Base-by-base conservation (phyloP, 1,284 basidiomycete species). In the Neonothopanus nambi region DNA sequence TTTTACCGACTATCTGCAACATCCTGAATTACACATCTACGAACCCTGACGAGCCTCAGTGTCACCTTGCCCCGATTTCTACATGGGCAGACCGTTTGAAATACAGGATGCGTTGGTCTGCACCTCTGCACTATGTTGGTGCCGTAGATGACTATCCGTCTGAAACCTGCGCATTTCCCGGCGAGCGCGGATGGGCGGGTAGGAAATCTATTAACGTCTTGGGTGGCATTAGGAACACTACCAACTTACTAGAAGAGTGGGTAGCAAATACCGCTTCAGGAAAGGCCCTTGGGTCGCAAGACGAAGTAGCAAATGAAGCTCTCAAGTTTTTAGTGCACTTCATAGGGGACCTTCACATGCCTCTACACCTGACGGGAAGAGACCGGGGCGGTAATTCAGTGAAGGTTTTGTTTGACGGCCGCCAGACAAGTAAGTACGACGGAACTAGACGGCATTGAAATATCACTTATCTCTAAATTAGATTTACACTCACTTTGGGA, bases 241-340 rank as follows among this genome's bases (percentile, higher is more conserved):
- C 51, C 9, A 39, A 35, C 7, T 17, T 57, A 12, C 26, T 57
- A n/a, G 55, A 57, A 26, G 51, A 42, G 26, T 57, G 63, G 23
- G 54, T 60, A 20, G 63, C 63, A 5, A 51, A 47, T 26, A 48
- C 50, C 3, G 44, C 38, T 12, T 58, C 58, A 15, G 58, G 63
- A 5, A 33, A 33, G 13, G 30, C 9, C 30, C 9, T 33, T 33
- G 30, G 9, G 8, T 33, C 30, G 4, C 26, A 26, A 18, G 38
- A 23, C 21, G 63, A 63, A 20, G 55, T 41, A 20, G 80, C 78
- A 4, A 77, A 79, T 61, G 85, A 88, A 64, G 89, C 93, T 1
- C 76, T 96, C 64, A 90, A 92, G 66, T 97, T 96, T 75, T 74
- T 98, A 46, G 82, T 94, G 35, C 95, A 98, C 67, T 94, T 93